Conservation (phyloP, 495 filamentous ascomycete genomes). For the Chaetomium tenue region DNA sequence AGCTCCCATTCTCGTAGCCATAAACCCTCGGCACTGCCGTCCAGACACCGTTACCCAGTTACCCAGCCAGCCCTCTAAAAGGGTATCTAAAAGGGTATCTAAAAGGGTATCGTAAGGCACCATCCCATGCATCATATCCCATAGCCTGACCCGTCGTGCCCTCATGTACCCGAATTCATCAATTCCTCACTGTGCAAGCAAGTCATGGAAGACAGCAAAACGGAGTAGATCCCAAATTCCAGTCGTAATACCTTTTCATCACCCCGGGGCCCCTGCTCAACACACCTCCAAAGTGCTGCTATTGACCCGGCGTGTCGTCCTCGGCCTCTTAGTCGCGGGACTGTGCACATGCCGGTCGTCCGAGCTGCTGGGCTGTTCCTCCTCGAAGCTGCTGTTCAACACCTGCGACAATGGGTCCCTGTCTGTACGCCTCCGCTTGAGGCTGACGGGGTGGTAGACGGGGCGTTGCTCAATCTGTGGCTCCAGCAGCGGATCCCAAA, state of each 20-base stretch:
- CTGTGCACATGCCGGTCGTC: constrained; percentile 33
- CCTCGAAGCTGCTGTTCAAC: constrained; percentile 40
- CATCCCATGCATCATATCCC: constrained; percentile 11
- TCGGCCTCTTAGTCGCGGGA: constrained; percentile 37
- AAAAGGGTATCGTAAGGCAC: constrained; percentile 9
- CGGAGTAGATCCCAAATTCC: neutral
- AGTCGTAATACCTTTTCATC: neutral
- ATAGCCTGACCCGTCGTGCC: constrained; percentile 9
- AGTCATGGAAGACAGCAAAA: neutral
- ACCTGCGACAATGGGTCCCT: constrained; percentile 29
- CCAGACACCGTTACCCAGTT: constrained; percentile 19
- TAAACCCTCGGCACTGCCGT: neutral
- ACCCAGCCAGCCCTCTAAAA: constrained; percentile 8
- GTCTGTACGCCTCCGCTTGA: constrained; percentile 31
- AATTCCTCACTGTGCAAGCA: neutral
- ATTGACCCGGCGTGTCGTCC: constrained; percentile 27
- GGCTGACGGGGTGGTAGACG: constrained; percentile 5
- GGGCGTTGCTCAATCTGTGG: constrained; percentile 13
- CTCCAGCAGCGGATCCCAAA: constrained; percentile 35
- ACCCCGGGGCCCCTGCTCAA: constrained; percentile 12
- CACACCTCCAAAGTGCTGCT: constrained; percentile 32
- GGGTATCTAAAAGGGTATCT: constrained; percentile 9
- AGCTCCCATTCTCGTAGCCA: neutral
- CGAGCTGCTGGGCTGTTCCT: constrained; percentile 29
- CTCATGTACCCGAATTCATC: constrained; percentile 14